Base-by-base conservation (phyloP, 2,329 filamentous ascomycete genomes). In the Colletotrichum euphorbiae region DNA sequence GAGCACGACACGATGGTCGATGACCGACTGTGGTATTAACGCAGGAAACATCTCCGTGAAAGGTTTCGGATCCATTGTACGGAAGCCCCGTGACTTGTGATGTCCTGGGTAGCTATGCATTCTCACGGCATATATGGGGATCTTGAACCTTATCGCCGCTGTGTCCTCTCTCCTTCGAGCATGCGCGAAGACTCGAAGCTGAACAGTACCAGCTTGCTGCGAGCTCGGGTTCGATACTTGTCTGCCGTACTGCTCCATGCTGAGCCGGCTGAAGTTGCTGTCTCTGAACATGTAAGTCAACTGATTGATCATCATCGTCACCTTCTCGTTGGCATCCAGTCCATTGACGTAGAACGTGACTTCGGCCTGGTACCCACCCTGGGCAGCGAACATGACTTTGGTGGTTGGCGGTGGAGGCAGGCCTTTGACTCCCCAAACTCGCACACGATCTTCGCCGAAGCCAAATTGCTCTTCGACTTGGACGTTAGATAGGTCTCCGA, bases 321-420 rank as follows among this genome's bases (percentile, higher is more conserved):
- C 70, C 31, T 75, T 74, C 48, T 75, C 68, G 2, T 60, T 13
- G 7, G 69, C 65, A n/a, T 70, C 68, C 3, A 70, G 60, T 0
- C 68, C 64, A 28, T 70, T 68, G 48, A 70, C 63, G 11, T 67
- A 70, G 42, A 70, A 68, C 2, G 60, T 63, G 4, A 64, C 63
- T 70, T 86, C 79, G 2, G 77, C 77, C 71, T 85, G 80, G 65
- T 79, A 86, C 0, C 84, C 84, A 7, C 80, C 84, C 8, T 77
- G 75, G 64, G 84, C 85, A 68, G 82, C 84, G 15, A 85, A 77
- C n/a, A 83, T 83, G 6, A 84, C 76, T 70, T 86, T 86, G 1
- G 84, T 86, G 0, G 84, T 85, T 2, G 82, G 78, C 0, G 84
- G 84, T 2, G 84, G 84, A 0, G 81, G 78, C 1, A 71, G 67